These are phyloP conservation scores for Picochlorum sp. DNA, from an alignment of 139 green algal genomes.

Conservation along the genomic window DNA sequence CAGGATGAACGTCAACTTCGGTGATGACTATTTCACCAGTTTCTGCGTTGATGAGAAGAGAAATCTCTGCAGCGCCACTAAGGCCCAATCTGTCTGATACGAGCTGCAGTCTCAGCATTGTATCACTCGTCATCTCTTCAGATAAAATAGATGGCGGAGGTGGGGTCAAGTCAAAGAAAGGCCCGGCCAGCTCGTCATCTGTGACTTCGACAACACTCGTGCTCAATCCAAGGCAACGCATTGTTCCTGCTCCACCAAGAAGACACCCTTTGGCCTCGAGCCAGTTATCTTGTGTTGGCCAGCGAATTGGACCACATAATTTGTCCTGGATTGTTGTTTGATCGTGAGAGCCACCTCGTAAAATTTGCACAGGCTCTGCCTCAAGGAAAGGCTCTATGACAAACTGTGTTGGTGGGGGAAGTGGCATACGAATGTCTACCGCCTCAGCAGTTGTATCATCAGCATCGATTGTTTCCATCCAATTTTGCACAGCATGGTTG, in stretches of 20 bases:
- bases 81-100: constrained; percentile 45
- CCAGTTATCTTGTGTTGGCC: constrained; percentile 17
- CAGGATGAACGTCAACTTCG: constrained; percentile 37
- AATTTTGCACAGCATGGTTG: constrained; percentile 10
- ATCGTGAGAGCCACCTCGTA: background rate
- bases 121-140: background rate
- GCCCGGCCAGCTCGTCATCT: background rate
- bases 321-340: background rate
- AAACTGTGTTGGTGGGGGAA: constrained; percentile 24
- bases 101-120: constrained; percentile 25
- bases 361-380: background rate
- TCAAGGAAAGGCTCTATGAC: constrained; percentile 20
- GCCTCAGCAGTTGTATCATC: background rate
- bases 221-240: constrained; percentile 23
- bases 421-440: constrained; percentile 16
- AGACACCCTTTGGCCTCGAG: constrained; percentile 18
- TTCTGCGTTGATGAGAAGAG: constrained; percentile 51
- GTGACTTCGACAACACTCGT: background rate
- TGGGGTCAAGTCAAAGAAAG: background rate
- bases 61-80: constrained; percentile 50
- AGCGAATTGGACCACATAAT: background rate
- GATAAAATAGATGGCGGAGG: background rate
- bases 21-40: constrained; percentile 59
- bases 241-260: constrained; percentile 12
- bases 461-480: constrained; percentile 12